Base-by-base conservation (phyloP, 495 filamentous ascomycete species). In the Apodospora peruviana region DNA sequence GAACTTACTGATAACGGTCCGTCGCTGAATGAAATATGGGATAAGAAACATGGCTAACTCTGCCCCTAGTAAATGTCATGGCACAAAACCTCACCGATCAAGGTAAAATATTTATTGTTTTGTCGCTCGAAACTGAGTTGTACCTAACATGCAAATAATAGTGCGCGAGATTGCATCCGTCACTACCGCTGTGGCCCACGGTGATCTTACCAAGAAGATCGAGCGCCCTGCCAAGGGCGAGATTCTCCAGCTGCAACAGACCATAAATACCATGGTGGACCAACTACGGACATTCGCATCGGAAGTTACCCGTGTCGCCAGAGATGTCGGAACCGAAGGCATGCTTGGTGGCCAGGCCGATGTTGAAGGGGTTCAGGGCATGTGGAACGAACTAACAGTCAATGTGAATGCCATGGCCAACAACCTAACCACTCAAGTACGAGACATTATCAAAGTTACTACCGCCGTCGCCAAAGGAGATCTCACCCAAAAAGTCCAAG, bases 351-450 rank as follows among this genome's bases (percentile, higher is more conserved):
- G 94, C 22, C 93, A 99, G 66, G 93, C 93, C 52, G 88, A 95
- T 60, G 95, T 99, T 40, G 87, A 88, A 67, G 90, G 90, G 7
- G 81, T 84, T 17, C 80, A 82, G 68, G 81, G 81, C 65, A 84
- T 83, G 73, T 99, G 93, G 93, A 94, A 95, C 62, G 93, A 96
- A 58, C 80, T 99, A 35, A 99, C 93, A 0, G 84, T 96, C 54
- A 99, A 95, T 67, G 93, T 98, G 55, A 98, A 98, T 59, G 91
- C 91, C 36, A 95, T 96, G 90, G 93, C 93, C 55, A 91, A 91
- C 62, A 96, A 96, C 63, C 79, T 98, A 12, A 98, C 93, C 0
- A 95, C 89, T 3, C 93, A 98, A 79, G 93, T 98, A 53, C 85
- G 93, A 67, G 94, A 96, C 72, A 98, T 98, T 64, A 93, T 93